Percentiles rank a stretch among this genome's conserved stretches.
These are phyloP conservation scores for Vicia sativa DNA, from an alignment of 306 rosid genomes.

Conservation along the genomic window DNA sequence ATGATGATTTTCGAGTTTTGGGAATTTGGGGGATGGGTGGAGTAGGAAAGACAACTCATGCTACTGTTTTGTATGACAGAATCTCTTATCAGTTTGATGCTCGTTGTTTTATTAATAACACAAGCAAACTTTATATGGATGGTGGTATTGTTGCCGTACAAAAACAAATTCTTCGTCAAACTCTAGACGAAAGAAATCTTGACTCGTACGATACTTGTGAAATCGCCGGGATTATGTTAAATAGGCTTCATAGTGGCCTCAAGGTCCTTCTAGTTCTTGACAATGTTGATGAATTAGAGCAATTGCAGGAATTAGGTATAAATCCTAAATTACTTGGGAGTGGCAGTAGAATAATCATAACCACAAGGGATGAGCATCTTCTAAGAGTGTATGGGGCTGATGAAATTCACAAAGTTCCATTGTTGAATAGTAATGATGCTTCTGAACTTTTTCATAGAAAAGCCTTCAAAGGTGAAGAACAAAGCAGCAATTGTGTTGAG, in stretches of 20 bases:
- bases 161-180: slow-evolving; percentile 26
- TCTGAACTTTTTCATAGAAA: background rate
- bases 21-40: slow-evolving; percentile 43
- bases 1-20: background rate
- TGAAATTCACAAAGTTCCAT: background rate
- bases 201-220: background rate
- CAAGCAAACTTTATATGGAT: slow-evolving; percentile 13
- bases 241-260: slow-evolving; percentile 2
- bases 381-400: background rate
- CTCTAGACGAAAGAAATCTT: background rate
- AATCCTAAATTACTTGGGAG: background rate
- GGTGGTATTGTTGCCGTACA: slow-evolving; percentile 12
- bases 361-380: slow-evolving; percentile 32
- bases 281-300: slow-evolving; percentile 27
- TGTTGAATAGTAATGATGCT: slow-evolving; percentile 23
- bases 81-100: slow-evolving; percentile 34
- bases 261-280: slow-evolving; percentile 36
- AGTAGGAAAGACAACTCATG: slow-evolving; percentile 41
- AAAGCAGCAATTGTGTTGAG: background rate
- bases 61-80: slow-evolving; percentile 3
- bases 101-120: slow-evolving; percentile 16
- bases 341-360: slow-evolving; percentile 35
- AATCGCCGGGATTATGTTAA: background rate
- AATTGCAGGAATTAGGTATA: slow-evolving; percentile 16
- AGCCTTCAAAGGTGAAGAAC: slow-evolving; percentile 27